phyloP scores from a whole-genome alignment of 1,284 basidiomycete genomes.

The Cryptococcus sp. region DNA sequence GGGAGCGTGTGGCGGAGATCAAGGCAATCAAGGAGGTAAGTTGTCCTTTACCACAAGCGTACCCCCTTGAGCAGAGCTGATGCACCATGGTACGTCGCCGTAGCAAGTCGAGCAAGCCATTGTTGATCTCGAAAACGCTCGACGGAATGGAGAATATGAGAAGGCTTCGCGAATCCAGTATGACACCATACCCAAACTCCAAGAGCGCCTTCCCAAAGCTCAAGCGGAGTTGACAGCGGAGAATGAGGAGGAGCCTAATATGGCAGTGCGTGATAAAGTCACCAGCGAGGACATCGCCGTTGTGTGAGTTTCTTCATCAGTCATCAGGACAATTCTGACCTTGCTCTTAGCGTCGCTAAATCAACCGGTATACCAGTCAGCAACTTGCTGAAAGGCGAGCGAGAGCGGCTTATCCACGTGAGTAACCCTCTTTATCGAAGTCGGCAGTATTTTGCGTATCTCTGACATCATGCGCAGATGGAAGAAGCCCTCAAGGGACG shows the following conservation, averaged over 20 bases:
- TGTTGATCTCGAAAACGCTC: slow-evolving; percentile 81
- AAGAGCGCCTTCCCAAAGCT: slow-evolving; percentile 65
- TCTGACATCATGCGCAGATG: slow-evolving; percentile 62
- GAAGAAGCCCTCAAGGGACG: slow-evolving; percentile 72
- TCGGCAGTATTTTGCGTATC: not conserved
- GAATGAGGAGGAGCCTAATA: slow-evolving; percentile 53
- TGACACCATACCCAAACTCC: slow-evolving; percentile 77
- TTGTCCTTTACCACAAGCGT: not conserved
- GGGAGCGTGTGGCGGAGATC: slow-evolving; percentile 70
- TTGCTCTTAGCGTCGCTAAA: slow-evolving; percentile 62
- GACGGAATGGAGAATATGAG: slow-evolving; percentile 80
- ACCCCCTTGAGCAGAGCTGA: not conserved
- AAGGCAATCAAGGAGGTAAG: slow-evolving; percentile 66
- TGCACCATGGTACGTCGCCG: not conserved
- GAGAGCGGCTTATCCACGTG: slow-evolving; percentile 85
- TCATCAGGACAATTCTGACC: not conserved
- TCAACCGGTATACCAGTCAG: slow-evolving; percentile 89
- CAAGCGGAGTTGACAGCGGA: slow-evolving; percentile 62
- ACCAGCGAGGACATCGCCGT: slow-evolving; percentile 84
- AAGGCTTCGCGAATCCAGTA: slow-evolving; percentile 78
- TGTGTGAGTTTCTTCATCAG: slow-evolving; percentile 55
- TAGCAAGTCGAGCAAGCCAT: slow-evolving; percentile 75
- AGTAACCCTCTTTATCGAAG: slow-evolving; percentile 35
- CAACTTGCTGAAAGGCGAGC: slow-evolving; percentile 83
- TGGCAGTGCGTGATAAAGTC: slow-evolving; percentile 81